Conservation (phyloP, 2,329 filamentous ascomycete genomes). For the Curvularia hawaiiensis region DNA sequence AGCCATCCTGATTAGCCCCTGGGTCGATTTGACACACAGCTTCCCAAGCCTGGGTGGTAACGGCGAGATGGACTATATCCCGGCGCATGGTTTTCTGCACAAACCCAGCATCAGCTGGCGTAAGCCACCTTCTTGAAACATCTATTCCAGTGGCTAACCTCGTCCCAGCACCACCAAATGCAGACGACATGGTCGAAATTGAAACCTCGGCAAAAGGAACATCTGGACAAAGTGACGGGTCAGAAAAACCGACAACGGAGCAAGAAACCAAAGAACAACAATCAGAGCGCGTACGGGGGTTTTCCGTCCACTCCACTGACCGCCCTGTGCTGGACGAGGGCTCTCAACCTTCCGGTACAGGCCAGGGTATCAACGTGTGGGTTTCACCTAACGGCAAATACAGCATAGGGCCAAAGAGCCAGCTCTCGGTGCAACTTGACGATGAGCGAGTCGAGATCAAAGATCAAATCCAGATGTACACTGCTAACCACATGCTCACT, state of each 20-base stretch:
- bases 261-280: constrained; percentile 44
- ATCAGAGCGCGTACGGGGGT: constrained; percentile 43
- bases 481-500: constrained; percentile 81
- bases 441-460: constrained; percentile 72
- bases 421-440: constrained; percentile 69
- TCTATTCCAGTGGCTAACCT: constrained; percentile 6
- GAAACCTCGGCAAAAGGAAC: constrained; percentile 33
- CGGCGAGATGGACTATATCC: constrained; percentile 83
- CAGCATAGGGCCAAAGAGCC: constrained; percentile 39
- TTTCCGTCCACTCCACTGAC: constrained; percentile 34
- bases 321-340: constrained; percentile 21
- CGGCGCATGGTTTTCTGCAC: constrained; percentile 84
- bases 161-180: constrained; percentile 70
- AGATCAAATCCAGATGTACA: constrained; percentile 90
- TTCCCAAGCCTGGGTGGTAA: constrained; percentile 86
- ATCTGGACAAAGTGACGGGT: constrained; percentile 13
- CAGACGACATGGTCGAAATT: constrained; percentile 68
- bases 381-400: constrained; percentile 45
- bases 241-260: constrained; percentile 30
- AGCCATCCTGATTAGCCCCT: constrained; percentile 88
- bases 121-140: constrained; percentile 17
- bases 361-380: constrained; percentile 23
- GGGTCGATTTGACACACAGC: constrained; percentile 94
- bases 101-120: constrained; percentile 89
- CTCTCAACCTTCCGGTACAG: constrained; percentile 12